phyloP scores from a whole-genome alignment of 345 rosid genomes.

The Aurinia saxatilis region DNA sequence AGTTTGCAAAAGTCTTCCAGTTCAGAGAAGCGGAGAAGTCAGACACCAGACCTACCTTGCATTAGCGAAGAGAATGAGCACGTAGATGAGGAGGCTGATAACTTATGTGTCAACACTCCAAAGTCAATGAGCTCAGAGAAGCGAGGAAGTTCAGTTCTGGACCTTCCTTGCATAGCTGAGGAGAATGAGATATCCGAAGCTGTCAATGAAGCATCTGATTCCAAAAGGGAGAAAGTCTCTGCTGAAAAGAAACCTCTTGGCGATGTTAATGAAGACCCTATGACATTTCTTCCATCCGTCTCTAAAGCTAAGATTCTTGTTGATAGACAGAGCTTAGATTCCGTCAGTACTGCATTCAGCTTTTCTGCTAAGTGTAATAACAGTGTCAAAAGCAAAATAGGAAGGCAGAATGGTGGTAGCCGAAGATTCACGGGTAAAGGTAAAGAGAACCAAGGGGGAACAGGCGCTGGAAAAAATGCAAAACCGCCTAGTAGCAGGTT shows the following conservation, averaged over 20 bases:
- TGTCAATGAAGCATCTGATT: conserved; percentile 29
- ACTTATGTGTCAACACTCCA: conserved; percentile 43
- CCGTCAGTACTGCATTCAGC: conserved; percentile 48
- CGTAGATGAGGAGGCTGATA: conserved; percentile 38
- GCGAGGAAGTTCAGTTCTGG: conserved; percentile 52
- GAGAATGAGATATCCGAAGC: conserved; percentile 49
- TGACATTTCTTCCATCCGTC: conserved; percentile 33
- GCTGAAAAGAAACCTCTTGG: conserved; percentile 52
- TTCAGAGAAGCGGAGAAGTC: conserved; percentile 63
- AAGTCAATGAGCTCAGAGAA: conserved; percentile 57
- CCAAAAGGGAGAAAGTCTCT: conserved; percentile 27
- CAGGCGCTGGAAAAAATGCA: conserved; percentile 30
- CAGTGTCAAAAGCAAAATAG: conserved; percentile 37
- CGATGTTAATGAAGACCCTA: conserved; percentile 39
- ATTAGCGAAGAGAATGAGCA: conserved; percentile 78
- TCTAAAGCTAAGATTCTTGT: conserved; percentile 36
- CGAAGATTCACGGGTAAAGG: conserved; percentile 39
- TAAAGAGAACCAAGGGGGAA: conserved; percentile 40
- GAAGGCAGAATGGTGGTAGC: conserved; percentile 34
- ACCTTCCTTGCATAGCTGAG: conserved; percentile 76
- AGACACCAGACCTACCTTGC: conserved; percentile 76
- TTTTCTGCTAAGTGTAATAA: conserved; percentile 37
- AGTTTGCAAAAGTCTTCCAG: conserved; percentile 47
- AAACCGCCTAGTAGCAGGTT: conserved; percentile 43
- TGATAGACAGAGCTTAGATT: conserved; percentile 62